phyloP scores from a whole-genome alignment of 1,139 yeast species.

The Hansenula sp. region DNA sequence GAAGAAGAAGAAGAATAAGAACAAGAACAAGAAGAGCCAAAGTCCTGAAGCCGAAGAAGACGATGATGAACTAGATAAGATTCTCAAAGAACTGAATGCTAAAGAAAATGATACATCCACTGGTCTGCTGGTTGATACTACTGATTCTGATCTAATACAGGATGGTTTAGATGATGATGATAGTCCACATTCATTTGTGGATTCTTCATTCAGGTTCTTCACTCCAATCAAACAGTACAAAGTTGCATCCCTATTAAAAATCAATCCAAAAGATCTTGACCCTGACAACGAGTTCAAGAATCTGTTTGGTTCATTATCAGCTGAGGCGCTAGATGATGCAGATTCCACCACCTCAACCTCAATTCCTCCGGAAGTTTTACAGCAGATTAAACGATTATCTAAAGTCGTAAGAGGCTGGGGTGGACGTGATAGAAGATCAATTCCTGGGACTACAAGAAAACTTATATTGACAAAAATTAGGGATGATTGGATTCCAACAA shows the following conservation, averaged over 20 bases:
- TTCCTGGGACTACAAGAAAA: constrained; percentile 69
- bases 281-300: constrained; percentile 75
- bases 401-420: constrained; percentile 77
- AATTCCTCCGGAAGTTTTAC: constrained; percentile 61
- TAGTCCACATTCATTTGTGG: constrained; percentile 27
- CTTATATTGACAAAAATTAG: constrained; percentile 66
- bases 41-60: constrained; percentile 11
- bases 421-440: constrained; percentile 67
- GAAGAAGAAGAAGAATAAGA: constrained; percentile 15
- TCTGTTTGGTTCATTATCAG: constrained; percentile 70
- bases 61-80: constrained; percentile 34
- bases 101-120: constrained; percentile 19
- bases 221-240: constrained; percentile 40
- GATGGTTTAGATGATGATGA: constrained; percentile 15
- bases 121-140: constrained; percentile 14
- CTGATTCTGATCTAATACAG: no score
- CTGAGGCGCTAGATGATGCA: constrained; percentile 69
- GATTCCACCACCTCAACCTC: constrained; percentile 52
- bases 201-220: constrained; percentile 39
- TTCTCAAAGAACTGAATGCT: constrained; percentile 19
- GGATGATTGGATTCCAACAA: constrained; percentile 80
- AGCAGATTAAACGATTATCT: constrained; percentile 59
- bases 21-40: constrained; percentile 12
- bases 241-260: constrained; percentile 38
- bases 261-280: constrained; percentile 58